Conservation (phyloP, 805 yeast genomes). For the Kuraishia capsulata region DNA sequence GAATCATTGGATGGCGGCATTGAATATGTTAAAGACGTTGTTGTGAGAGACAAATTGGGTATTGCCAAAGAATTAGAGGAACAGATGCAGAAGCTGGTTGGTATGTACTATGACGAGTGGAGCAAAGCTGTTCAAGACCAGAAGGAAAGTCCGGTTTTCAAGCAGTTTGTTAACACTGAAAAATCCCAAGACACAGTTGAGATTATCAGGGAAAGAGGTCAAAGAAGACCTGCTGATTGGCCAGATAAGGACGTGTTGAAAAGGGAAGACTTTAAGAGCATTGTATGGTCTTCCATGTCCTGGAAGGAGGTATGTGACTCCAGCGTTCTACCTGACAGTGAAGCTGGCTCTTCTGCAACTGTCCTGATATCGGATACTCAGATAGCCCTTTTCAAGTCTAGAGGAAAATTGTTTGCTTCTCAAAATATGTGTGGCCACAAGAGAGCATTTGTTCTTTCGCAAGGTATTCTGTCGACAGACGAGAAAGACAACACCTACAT, state of each 20-base stretch:
- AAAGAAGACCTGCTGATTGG: slow-evolving; percentile 27
- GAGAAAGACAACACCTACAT: slow-evolving; percentile 20
- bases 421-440: slow-evolving; percentile 32
- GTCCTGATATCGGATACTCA: slow-evolving; percentile 25
- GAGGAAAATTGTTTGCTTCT: slow-evolving; percentile 24
- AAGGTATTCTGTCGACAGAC: slow-evolving; percentile 24
- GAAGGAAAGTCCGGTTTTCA: slow-evolving; percentile 16
- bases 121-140: slow-evolving; percentile 15
- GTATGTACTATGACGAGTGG: slow-evolving; percentile 28
- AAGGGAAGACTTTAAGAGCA: slow-evolving; percentile 17
- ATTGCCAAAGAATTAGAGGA: slow-evolving; percentile 22
- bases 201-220: slow-evolving; percentile 25
- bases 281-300: slow-evolving; percentile 21
- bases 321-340: slow-evolving; percentile 16
- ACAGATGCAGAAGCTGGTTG: slow-evolving; percentile 23
- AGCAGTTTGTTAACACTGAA: slow-evolving; percentile 23
- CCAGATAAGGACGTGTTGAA: slow-evolving; percentile 14
- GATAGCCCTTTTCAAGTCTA: slow-evolving; percentile 23
- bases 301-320: slow-evolving; percentile 21
- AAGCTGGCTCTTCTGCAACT: slow-evolving; percentile 23
- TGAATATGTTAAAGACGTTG: slow-evolving; percentile 23
- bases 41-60: slow-evolving; percentile 25
- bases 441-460: slow-evolving; percentile 26
- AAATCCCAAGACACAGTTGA: slow-evolving; percentile 20
- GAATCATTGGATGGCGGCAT: slow-evolving; percentile 26